Base-by-base conservation (phyloP, 176 grass and related monocot species). In the Zizania latifolia region DNA sequence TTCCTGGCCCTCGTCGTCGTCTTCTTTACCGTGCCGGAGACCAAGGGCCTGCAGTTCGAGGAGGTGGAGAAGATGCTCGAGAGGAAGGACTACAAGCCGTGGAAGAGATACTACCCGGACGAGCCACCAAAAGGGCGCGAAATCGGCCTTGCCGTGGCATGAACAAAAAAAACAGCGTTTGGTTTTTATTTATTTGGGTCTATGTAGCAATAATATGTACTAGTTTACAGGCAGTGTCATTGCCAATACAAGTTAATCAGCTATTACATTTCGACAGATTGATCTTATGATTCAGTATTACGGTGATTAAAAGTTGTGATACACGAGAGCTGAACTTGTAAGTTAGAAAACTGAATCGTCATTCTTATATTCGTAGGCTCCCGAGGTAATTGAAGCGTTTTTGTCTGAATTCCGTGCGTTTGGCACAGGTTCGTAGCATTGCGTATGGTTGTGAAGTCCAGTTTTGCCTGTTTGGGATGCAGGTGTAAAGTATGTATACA, bases 51-150 rank as follows among this genome's bases (percentile, higher is more conserved):
- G 84, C 79, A 80, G 67, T 94, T 98, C 58, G 86, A 98, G 58
- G 86, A 98, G 84, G 89, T 94, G 75, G 95, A 98, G 83, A 89
- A 71, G 61, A 94, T 98, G 91, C 89, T 98, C 29, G 86, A 87
- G 26, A 78, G 80, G 8, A 78, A 94, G 14, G 86, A 86, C 70
- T 98, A 92, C 79, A 94, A 71, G 68, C 88, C 95, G 12, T 94
- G 95, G 91, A 98, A 89, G 75, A 89, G 58, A 62, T 78, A 70
- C 78, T 40, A 19, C 19, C 54, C 68, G 41, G 68, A 56, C 38
- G 65, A 39, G 33, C 72, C 78, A 30, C 29, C 58, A 1, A 85
- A 75, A 65, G 54, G 54, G 59, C 56, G 65, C 6, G 78, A 82
- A 3, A 82, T 65, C 13, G 58, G 72, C 13, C 45, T 72, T 5